Base-by-base conservation (phyloP, 306 rosid species). In the Gynostemma pentaphyllum region DNA sequence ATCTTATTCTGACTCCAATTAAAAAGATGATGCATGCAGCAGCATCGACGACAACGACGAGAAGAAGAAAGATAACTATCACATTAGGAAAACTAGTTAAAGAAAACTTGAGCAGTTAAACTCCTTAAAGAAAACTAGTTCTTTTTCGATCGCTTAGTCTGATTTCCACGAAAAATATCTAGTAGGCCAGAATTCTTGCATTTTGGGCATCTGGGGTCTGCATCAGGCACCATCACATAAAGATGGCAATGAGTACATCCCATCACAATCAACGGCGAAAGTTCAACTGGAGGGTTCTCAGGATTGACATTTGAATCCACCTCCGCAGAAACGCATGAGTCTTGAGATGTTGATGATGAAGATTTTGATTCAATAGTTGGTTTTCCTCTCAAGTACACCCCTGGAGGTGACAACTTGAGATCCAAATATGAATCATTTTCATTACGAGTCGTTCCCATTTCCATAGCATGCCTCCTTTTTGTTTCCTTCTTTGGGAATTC, bases 261-360 rank as follows among this genome's bases (percentile, higher is more conserved):
- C 71, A 34, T 67, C 41, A 53, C 37, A 26, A 67, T 51, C 64
- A 67, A 53, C 19, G 42, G 8, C 5, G 71, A 53, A 28, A 18
- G 28, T 27, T 67, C 63, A 41, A 24, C 26, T 40, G 5, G 19
- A 51, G 41, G 48, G 29, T 39, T 16, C 14, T 67, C 63, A 21
- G 40, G 23, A 41, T 30, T 26, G 4, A 2, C 30, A 16, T 30
- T 47, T 32, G 61, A 48, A 18, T 66, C 59, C 1, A 66, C 30
- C 36, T 66, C 70, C 1, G 32, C 60, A 44, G 72, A 54, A 16
- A 53, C 27, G 45, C 72, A 68, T 3, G 65, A 68, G 72, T 41
- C 57, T 55, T 68, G 53, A 26, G 72, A 68, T 28, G 7, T 68
- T 40, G 72, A 53, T 28, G 72, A 68, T 26, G 72, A 53, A 13